Conservation (phyloP, 2,329 filamentous ascomycete species). For the Colletotrichum chrysophilum region DNA sequence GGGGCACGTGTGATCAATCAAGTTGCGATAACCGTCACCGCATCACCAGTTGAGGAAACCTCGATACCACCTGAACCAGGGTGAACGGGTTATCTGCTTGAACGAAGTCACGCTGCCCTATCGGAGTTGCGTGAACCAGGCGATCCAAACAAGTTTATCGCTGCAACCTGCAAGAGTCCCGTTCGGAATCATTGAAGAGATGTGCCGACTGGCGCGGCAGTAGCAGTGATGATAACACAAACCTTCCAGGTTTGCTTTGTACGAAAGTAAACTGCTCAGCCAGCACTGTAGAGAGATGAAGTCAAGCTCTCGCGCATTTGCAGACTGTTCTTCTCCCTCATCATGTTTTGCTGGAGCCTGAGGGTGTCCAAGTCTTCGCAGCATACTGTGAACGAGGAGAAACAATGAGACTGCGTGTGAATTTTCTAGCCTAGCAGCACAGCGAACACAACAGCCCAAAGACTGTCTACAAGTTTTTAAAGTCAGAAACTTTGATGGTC, state of each 20-base stretch:
- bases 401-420: background rate
- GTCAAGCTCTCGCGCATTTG: fast-evolving
- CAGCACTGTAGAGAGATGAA: background rate
- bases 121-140: background rate
- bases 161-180: background rate
- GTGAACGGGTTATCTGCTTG: background rate
- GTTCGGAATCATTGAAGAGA: background rate
- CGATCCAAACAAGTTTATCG: background rate
- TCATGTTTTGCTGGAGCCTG: background rate
- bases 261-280: fast-evolving
- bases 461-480: background rate
- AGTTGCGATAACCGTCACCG: background rate
- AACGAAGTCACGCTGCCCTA: background rate
- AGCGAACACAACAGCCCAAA: background rate
- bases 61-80: background rate
- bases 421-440: background rate
- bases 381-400: background rate
- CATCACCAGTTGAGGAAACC: background rate
- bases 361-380: background rate
- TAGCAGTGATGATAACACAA: background rate
- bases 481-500: background rate
- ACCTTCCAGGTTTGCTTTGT: background rate
- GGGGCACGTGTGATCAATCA: background rate
- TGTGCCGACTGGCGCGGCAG: background rate
- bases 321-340: background rate